Evolutionary conservation across 2,329 filamentous ascomycete genomes (phyloP), one percentile per base, ranked within the genome.

Genomic region (Talaromyces sp.): DNA sequence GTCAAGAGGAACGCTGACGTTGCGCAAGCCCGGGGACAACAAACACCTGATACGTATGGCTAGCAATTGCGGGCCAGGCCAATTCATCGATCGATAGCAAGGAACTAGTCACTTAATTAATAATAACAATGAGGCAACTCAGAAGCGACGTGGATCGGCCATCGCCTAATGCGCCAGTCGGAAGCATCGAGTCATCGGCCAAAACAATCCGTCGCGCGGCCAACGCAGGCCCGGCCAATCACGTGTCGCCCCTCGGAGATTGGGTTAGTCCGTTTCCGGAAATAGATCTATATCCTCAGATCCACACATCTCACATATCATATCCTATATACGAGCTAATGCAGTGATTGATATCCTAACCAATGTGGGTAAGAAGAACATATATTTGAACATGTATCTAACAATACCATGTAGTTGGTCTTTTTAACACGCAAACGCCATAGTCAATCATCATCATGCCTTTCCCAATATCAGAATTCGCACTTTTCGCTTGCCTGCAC

Each of bases 401-500:
- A 39, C 15, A 39, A 39, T 15, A 39, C 36, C 36, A n/a, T 39
- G 36, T n/a, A 39, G 13, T 15, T 17, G 15, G 15, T 39, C 36
- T 9, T 39, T n/a, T n/a, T 9, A 39, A n/a, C 36, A 39, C 36
- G 9, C 36, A 39, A 39, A 39, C 36, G 36, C 36, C 36, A 2
- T 8, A n/a, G n/a, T 28, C 6, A 55, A 27, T 42, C 55, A 58
- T 42, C 55, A 58, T 53, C 55, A 64, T 49, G 25, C 63, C 60
- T 69, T 67, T 27, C 71, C 72, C 25, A 75, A 65, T 32, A 80
- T 73, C 63, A 80, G 67, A 58, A 80, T 76, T 33, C 78, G 70
- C 10, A 81, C 78, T 64, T 76, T 93, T 66, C 95, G 86, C 87
- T 98, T 99, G 60, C 95, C 95, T n/a, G 93, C 97, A 63, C 86